Conservation (phyloP, 2,329 filamentous ascomycete species). For the Xylaria sp. region DNA sequence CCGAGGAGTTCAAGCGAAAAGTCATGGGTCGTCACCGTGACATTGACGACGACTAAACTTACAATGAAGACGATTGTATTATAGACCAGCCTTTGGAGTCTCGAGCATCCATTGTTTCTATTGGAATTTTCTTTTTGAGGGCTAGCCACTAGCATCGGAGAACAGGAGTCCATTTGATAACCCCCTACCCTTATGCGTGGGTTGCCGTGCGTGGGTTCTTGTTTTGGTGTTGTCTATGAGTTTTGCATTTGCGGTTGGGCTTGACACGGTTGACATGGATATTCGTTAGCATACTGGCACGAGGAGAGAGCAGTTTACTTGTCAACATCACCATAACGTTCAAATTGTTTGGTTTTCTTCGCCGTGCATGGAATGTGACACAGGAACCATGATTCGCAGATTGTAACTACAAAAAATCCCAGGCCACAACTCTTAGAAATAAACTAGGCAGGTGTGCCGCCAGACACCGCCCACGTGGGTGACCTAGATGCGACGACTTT, state of each 20-base stretch:
- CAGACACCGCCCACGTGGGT: not conserved
- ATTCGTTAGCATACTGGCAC: constrained; percentile 33
- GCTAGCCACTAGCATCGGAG: constrained; percentile 49
- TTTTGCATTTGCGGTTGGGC: constrained; percentile 31
- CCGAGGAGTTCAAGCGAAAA: constrained; percentile 86
- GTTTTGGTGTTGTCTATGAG: constrained; percentile 35
- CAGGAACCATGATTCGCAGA: not conserved
- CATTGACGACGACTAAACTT: constrained; percentile 69
- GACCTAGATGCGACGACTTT: constrained; percentile 9
- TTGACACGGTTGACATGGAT: constrained; percentile 31
- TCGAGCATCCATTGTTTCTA: constrained; percentile 36
- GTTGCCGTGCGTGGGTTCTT: constrained; percentile 34
- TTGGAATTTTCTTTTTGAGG: constrained; percentile 36
- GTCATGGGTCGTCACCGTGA: constrained; percentile 72
- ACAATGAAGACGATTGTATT: constrained; percentile 17
- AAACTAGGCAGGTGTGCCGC: constrained; percentile 1
- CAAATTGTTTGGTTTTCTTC: constrained; percentile 7
- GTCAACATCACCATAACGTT: constrained; percentile 36
- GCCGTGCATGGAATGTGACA: constrained; percentile 13
- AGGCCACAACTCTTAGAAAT: constrained; percentile 1
- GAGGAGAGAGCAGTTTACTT: constrained; percentile 27
- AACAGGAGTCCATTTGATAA: constrained; percentile 56
- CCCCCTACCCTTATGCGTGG: constrained; percentile 41
- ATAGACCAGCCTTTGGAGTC: constrained; percentile 28
- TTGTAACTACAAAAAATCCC: constrained; percentile 2